phyloP scores from a whole-genome alignment of 1,284 basidiomycete species.

The Cerrena zonata region DNA sequence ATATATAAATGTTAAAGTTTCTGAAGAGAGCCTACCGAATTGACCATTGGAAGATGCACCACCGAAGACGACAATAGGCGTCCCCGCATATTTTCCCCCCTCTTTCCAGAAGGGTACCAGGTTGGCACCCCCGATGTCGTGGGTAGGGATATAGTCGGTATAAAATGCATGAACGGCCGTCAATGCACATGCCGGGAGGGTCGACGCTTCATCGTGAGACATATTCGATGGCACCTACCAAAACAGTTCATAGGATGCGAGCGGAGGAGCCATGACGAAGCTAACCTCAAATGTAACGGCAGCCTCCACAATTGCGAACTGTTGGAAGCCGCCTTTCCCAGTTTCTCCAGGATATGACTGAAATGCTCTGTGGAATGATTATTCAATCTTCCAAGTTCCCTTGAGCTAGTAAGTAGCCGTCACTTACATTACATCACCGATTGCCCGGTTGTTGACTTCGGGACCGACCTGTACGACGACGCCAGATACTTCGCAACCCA shows the following conservation, averaged over 20 bases:
- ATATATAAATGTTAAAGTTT: neutral
- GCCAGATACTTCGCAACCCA: constrained; percentile 2
- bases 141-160: neutral
- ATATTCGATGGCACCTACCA: constrained; percentile 2
- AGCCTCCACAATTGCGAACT: constrained; percentile 39
- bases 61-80: neutral
- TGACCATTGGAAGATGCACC: neutral
- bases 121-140: neutral
- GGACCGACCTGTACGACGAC: neutral
- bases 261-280: neutral
- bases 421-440: constrained; percentile 2
- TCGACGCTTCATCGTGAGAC: constrained; percentile 1
- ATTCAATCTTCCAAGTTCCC: neutral
- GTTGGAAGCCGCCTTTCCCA: constrained; percentile 40
- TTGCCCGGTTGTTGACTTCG: neutral
- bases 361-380: neutral
- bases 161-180: constrained; percentile 1
- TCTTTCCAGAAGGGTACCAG: constrained; percentile 1
- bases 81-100: neutral
- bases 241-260: neutral
- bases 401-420: neutral
- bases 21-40: neutral
- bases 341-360: neutral
- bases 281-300: constrained; percentile 39
- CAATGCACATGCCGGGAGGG: neutral